These are phyloP conservation scores for Solanum piurae DNA, from an alignment of 257 asterid genomes.

Conservation along the genomic window DNA sequence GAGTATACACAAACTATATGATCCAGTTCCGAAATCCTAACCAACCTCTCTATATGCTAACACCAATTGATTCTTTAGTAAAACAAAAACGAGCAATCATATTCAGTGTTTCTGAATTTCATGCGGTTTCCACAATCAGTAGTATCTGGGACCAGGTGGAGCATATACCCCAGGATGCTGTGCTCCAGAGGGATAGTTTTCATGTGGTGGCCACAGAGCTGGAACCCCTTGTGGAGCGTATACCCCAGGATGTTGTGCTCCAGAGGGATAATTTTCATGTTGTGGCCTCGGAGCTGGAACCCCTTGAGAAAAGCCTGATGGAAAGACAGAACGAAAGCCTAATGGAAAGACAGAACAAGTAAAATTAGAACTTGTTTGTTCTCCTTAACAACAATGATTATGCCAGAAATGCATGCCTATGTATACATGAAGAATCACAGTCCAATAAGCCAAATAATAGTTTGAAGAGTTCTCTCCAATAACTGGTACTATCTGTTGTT, in stretches of 20 bases:
- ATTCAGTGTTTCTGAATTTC: background rate
- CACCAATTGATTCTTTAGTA: background rate
- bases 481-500: background rate
- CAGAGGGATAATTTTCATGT: background rate
- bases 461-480: background rate
- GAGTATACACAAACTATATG: background rate
- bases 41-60: background rate
- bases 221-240: background rate
- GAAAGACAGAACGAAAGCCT: background rate
- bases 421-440: background rate
- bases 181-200: background rate
- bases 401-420: background rate
- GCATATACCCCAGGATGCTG: background rate
- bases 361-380: background rate
- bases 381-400: background rate
- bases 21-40: background rate
- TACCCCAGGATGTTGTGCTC: background rate
- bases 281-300: background rate
- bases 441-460: background rate
- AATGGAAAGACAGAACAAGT: background rate
- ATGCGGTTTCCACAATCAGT: background rate
- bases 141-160: background rate
- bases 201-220: background rate
- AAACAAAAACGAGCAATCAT: background rate
- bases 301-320: background rate